Evolutionary conservation across 2,329 filamentous ascomycete species (phyloP).

Genomic region (Ascochyta fabae): DNA sequence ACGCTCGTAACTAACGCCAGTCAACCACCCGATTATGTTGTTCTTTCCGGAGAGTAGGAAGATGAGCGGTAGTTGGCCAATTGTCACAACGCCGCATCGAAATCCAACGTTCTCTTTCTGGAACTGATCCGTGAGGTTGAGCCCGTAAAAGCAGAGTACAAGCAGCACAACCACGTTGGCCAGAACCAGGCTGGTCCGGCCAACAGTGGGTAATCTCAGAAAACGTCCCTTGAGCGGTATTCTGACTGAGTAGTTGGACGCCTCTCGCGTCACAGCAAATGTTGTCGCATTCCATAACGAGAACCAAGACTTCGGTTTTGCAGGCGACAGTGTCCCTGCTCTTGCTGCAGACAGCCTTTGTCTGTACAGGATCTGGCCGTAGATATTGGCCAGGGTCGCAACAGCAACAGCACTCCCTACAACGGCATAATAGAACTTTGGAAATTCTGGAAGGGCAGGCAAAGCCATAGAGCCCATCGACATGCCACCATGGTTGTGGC

Average conservation of each 20-base stretch:
- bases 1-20: slow-evolving; percentile 70
- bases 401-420: slow-evolving; percentile 55
- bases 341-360: slow-evolving; percentile 59
- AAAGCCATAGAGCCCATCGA: slow-evolving; percentile 48
- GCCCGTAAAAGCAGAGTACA: slow-evolving; percentile 62
- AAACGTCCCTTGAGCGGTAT: slow-evolving; percentile 44
- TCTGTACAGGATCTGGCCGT: slow-evolving; percentile 56
- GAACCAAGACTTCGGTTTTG: slow-evolving; percentile 61
- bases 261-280: slow-evolving; percentile 62
- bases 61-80: slow-evolving; percentile 62
- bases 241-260: slow-evolving; percentile 55
- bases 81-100: slow-evolving; percentile 60
- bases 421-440: slow-evolving; percentile 61
- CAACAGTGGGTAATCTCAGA: slow-evolving; percentile 51
- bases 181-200: slow-evolving; percentile 49
- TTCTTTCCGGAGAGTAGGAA: slow-evolving; percentile 63
- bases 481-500: slow-evolving; percentile 24
- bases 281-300: slow-evolving; percentile 58
- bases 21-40: slow-evolving; percentile 66
- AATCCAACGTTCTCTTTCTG: slow-evolving; percentile 64
- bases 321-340: slow-evolving; percentile 52
- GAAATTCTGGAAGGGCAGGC: slow-evolving; percentile 56
- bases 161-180: slow-evolving; percentile 60
- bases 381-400: slow-evolving; percentile 54
- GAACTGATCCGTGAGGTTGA: slow-evolving; percentile 58